Conservation (phyloP, 2,329 filamentous ascomycete genomes). For the Periconia macrospinosa region DNA sequence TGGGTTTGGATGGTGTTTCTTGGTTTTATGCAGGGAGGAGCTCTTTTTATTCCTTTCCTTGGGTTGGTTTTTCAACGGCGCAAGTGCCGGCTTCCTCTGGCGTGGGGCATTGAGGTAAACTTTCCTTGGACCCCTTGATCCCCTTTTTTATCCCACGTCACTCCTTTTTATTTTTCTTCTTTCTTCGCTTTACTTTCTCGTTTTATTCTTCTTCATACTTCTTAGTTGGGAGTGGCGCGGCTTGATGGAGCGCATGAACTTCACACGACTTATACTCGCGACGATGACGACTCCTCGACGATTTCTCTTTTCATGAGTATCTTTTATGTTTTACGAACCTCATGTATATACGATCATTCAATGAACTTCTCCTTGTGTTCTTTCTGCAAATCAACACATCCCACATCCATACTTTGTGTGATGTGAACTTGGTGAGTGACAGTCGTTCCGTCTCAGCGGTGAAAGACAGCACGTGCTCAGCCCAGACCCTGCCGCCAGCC, state of each 20-base stretch:
- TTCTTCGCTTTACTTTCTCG: constrained; percentile 6
- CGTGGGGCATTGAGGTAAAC: not conserved
- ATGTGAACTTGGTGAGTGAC: too few species aligned
- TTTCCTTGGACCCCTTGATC: constrained; percentile 2
- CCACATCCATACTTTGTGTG: not conserved
- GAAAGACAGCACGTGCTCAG: too few species aligned
- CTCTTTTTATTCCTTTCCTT: constrained; percentile 7
- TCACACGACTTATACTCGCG: too few species aligned
- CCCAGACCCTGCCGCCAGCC: too few species aligned
- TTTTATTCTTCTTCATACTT: constrained; percentile 5
- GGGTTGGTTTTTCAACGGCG: constrained; percentile 8
- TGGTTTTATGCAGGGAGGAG: constrained; percentile 4
- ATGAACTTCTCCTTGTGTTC: not conserved
- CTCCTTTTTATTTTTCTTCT: constrained; percentile 7
- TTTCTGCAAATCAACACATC: too few species aligned
- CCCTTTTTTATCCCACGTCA: constrained; percentile 1
- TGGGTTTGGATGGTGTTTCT: constrained; percentile 5
- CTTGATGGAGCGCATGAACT: too few species aligned
- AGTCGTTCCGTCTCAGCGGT: too few species aligned
- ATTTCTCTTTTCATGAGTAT: constrained; percentile 14
- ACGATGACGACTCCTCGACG: not conserved
- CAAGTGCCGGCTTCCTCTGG: constrained; percentile 33
- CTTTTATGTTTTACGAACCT: constrained; percentile 13
- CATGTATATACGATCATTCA: constrained; percentile 18
- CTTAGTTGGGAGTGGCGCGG: too few species aligned